These are phyloP conservation scores for Podospora australis DNA, from an alignment of 495 filamentous ascomycete species.

Conservation along the genomic window DNA sequence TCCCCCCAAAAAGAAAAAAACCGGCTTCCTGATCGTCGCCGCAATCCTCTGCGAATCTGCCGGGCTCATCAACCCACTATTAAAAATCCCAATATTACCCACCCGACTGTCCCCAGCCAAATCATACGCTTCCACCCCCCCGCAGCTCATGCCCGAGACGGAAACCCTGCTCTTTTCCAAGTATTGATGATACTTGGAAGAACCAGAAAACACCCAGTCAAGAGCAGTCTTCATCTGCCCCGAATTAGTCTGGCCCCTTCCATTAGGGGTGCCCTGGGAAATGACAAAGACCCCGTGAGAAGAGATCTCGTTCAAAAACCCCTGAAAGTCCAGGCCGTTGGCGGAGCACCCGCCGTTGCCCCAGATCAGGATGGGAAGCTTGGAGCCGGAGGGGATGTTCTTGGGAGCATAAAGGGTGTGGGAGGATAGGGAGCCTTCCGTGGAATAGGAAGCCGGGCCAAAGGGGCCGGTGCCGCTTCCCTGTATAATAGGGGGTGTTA, in stretches of 20 bases:
- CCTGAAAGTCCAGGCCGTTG: constrained; percentile 9
- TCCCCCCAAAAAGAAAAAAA: constrained; percentile 25
- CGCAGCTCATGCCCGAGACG: constrained; percentile 23
- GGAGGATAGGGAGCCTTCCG: constrained; percentile 12
- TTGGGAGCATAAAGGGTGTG: constrained; percentile 25
- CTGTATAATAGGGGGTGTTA: too few relatives aligned
- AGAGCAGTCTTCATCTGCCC: constrained; percentile 16
- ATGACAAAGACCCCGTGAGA: constrained; percentile 28
- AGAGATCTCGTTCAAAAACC: constrained; percentile 21
- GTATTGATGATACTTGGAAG: not conserved
- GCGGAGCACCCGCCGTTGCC: constrained; percentile 30
- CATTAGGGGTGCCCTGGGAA: constrained; percentile 21
- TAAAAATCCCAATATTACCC: constrained; percentile 22
- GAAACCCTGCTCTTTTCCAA: constrained; percentile 20
- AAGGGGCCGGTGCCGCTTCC: too few relatives aligned
- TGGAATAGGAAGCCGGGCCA: too few relatives aligned
- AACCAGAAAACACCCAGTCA: constrained; percentile 18
- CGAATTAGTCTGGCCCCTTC: constrained; percentile 16
- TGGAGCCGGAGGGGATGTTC: constrained; percentile 12
- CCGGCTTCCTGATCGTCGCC: constrained; percentile 16
- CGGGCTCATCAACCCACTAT: constrained; percentile 17
- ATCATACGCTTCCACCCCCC: constrained; percentile 26
- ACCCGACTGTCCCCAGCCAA: constrained; percentile 16
- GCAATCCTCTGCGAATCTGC: constrained; percentile 5
- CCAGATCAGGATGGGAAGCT: constrained; percentile 30